These are phyloP conservation scores for Rosa multiflora DNA, from an alignment of 306 rosid species.

Conservation along the genomic window DNA sequence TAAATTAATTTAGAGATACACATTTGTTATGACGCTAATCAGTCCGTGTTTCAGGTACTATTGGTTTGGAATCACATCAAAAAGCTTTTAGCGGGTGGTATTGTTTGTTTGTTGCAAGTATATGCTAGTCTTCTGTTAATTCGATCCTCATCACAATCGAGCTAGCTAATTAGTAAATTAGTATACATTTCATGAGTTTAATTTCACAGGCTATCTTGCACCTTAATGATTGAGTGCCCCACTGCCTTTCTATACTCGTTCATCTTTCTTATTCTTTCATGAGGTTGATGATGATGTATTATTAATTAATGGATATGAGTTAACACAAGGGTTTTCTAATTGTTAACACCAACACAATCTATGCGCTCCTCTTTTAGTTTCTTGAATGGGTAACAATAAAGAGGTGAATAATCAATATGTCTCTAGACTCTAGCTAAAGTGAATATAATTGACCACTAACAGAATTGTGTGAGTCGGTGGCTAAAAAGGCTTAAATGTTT, in stretches of 20 bases:
- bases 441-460: neutral
- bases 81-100: slow-evolving; percentile 4
- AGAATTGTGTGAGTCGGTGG: neutral
- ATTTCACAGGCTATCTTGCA: no score
- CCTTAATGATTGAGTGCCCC: neutral
- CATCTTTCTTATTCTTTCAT: neutral
- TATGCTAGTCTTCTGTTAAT: neutral
- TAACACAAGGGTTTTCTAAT: neutral
- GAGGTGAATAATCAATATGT: neutral
- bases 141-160: neutral
- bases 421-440: neutral
- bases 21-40: neutral
- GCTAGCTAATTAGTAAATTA: neutral
- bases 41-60: neutral
- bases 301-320: neutral
- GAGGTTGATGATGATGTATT: neutral
- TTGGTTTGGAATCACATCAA: slow-evolving; percentile 13
- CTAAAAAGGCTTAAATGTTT: neutral
- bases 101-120: neutral
- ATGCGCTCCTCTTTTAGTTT: neutral
- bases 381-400: neutral
- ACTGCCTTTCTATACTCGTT: neutral
- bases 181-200: neutral
- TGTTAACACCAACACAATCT: neutral
- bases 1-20: neutral